A percentile compares a stretch with the other conserved stretches of the same genome.
These are phyloP conservation scores for Macroventuria anomochaeta DNA, from an alignment of 2,329 filamentous ascomycete species.

Conservation along the genomic window DNA sequence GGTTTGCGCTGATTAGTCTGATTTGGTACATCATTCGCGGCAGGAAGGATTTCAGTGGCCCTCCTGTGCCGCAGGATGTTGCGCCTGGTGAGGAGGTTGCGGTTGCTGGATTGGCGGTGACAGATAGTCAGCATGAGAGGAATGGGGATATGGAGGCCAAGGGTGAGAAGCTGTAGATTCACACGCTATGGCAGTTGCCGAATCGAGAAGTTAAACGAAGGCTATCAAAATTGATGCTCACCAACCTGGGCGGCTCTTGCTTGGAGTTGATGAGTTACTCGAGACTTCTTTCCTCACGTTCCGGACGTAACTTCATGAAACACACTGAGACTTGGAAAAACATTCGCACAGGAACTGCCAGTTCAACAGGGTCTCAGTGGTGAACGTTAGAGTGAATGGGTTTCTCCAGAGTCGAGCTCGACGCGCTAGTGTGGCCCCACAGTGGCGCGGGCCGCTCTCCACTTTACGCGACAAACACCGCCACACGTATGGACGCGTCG, in stretches of 20 bases:
- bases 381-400: too few relatives aligned
- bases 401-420: too few relatives aligned
- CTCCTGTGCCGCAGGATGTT: slow-evolving; percentile 46
- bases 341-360: too few relatives aligned
- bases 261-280: too few relatives aligned
- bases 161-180: slow-evolving; percentile 23
- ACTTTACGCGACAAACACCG: slow-evolving; percentile 29
- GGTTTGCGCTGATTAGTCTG: slow-evolving; percentile 47
- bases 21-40: slow-evolving; percentile 49
- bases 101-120: slow-evolving; percentile 41
- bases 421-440: slow-evolving; percentile 7
- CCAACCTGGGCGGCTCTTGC: too few relatives aligned
- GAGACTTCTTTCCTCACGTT: too few relatives aligned
- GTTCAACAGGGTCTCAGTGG: too few relatives aligned
- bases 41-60: slow-evolving; percentile 47
- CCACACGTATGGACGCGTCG: slow-evolving; percentile 32
- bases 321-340: too few relatives aligned
- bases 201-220: neutral
- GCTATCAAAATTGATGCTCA: too few relatives aligned
- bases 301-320: too few relatives aligned
- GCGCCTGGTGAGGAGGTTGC: slow-evolving; percentile 43
- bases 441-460: slow-evolving; percentile 17
- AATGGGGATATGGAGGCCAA: slow-evolving; percentile 35
- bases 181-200: neutral
- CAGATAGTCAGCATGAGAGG: slow-evolving; percentile 35